These are phyloP conservation scores for Pneumocystis canis DNA, from an alignment of 1,139 yeast species.

Conservation along the genomic window DNA sequence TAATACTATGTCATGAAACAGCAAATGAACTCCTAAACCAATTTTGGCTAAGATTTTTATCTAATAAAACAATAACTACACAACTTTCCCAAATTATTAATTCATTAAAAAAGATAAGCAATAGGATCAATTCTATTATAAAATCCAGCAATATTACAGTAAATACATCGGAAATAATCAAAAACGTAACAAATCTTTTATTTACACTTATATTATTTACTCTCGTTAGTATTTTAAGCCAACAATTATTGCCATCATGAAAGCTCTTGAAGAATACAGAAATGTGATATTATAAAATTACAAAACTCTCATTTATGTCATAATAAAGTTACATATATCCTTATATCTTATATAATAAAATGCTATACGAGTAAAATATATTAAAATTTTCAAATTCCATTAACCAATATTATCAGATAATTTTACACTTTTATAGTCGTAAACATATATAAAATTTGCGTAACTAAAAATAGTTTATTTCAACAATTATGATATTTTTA, in stretches of 20 bases:
- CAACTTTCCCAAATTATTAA: conserved; percentile 34
- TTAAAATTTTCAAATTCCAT: background rate
- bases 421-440: background rate
- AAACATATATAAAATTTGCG: background rate
- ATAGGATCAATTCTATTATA: conserved; percentile 30
- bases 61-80: conserved; percentile 40
- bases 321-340: background rate
- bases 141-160: conserved; percentile 11
- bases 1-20: conserved; percentile 37
- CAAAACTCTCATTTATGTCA: background rate
- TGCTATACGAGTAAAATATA: background rate
- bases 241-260: conserved; percentile 26
- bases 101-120: conserved; percentile 35
- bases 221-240: conserved; percentile 26
- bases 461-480: background rate
- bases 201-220: conserved; percentile 21
- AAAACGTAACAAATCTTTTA: conserved; percentile 1
- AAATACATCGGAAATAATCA: background rate
- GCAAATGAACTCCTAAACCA: conserved; percentile 57
- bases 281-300: conserved; percentile 15
- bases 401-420: background rate
- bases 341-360: background rate
- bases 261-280: conserved; percentile 30
- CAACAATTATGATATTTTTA: background rate
- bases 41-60: conserved; percentile 50